These are phyloP conservation scores for Fraxinus sp. DNA, from an alignment of 305 asterid genomes.

Conservation along the genomic window DNA sequence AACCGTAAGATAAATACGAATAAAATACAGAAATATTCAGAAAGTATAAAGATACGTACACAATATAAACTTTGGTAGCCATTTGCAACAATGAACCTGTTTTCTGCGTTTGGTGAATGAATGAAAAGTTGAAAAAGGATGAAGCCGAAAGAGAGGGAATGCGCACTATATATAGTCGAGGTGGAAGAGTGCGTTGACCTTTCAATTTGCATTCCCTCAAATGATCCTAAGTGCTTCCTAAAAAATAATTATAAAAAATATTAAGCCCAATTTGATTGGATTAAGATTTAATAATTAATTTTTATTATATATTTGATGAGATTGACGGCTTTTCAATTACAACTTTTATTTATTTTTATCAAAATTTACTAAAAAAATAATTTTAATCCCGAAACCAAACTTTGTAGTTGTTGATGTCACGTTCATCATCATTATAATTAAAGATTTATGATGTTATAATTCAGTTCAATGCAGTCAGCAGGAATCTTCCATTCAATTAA, in stretches of 20 bases:
- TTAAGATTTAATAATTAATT: too few relatives aligned
- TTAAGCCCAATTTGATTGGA: too few relatives aligned
- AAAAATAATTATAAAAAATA: too few relatives aligned
- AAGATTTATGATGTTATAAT: background rate
- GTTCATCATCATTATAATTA: constrained; percentile 30
- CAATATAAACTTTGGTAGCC: constrained; percentile 68
- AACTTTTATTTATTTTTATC: too few relatives aligned
- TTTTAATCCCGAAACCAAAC: too few relatives aligned
- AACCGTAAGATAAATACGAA: background rate
- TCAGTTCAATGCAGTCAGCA: background rate
- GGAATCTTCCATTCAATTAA: constrained; percentile 12
- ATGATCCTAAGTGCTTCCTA: background rate
- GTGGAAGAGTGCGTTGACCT: constrained; percentile 35
- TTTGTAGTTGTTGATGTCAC: constrained; percentile 23
- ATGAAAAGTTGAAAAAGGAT: constrained; percentile 11
- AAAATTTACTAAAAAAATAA: too few relatives aligned
- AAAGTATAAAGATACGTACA: constrained; percentile 40
- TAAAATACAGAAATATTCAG: background rate
- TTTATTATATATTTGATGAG: too few relatives aligned
- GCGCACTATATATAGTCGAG: constrained; percentile 27
- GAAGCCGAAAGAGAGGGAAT: constrained; percentile 1
- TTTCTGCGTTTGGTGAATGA: constrained; percentile 21
- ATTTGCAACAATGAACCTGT: constrained; percentile 31
- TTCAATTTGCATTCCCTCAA: background rate
- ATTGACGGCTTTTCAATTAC: too few relatives aligned